Base-by-base conservation (phyloP, 1,284 basidiomycete genomes). In the Pseudozyma tsukubaensis region DNA sequence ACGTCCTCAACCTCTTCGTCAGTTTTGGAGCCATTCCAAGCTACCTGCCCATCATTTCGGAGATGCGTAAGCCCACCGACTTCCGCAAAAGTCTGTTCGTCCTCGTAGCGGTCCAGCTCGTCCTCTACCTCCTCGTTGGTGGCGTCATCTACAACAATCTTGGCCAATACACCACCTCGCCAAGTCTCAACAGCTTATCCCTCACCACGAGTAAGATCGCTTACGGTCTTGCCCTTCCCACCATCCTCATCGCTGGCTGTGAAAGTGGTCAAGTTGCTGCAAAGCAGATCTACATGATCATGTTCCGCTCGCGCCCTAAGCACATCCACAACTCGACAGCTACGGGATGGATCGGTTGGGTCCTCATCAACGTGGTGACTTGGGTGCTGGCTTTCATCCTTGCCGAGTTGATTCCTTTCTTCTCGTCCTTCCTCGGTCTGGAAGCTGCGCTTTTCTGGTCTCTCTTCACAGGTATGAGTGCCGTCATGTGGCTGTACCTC, bases 51-150 rank as follows among this genome's bases (percentile, higher is more conserved):
- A 68, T 82, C 51, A 70, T 80, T 32, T 75, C 80, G 32, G 80
- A 82, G 68, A 81, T 82, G 78, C 57, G 69, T 40, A 71, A 77
- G 43, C 80, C 75, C 3, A 52, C 54, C 43, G 70, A 74, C 53
- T 82, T 80, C 61, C 62, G 52, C 39, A 67, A 64, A 49, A 76
- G 80, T 59, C 65, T 82, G 3, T 49, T 32, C 18, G 35, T 72
- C 36, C 74, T 80, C 16, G 65, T 76, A 3, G 48, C 29, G 34
- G 68, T 78, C 10, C 76, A 81, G 56, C 49, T 76, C 35, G 76
- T 82, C 2, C 70, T 82, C 50, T 82, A 82, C 59, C 37, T 73
- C n/a, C 50, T 82, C 12, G 77, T 81, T 19, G 80, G 80, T n/a
- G 72, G 75, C 39, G 72, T 82, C 43, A 67, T 83, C 56, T 79